Percentiles rank a stretch among this genome's conserved stretches.
Conservation (phyloP, 2,329 filamentous ascomycete species). For the Alternaria ventricosa region DNA sequence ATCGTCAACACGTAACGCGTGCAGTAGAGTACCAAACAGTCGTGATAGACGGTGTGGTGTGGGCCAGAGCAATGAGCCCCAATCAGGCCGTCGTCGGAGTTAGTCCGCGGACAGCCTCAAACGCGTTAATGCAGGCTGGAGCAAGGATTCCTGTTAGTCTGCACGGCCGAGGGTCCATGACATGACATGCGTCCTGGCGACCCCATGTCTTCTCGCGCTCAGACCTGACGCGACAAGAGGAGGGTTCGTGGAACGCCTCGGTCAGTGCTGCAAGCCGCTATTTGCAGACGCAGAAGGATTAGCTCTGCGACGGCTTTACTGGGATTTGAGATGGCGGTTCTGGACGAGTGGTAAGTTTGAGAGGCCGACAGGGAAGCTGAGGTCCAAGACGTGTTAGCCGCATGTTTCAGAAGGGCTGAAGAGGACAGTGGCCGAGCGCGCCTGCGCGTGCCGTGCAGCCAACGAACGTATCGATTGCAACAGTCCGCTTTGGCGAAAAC, state of each 20-base stretch:
- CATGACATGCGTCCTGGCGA: slow-evolving; percentile 2
- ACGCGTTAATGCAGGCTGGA: slow-evolving; percentile 13
- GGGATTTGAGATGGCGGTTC: background rate
- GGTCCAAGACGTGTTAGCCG: slow-evolving; percentile 5
- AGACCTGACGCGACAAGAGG: background rate
- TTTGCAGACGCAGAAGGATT: background rate
- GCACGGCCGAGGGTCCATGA: slow-evolving; percentile 7
- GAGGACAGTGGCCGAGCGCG: slow-evolving; percentile 13
- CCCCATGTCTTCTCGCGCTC: background rate
- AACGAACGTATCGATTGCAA: slow-evolving; percentile 21
- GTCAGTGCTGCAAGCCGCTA: background rate
- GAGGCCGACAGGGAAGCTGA: background rate
- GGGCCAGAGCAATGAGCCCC: background rate
- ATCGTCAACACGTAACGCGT: background rate
- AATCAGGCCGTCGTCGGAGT: background rate
- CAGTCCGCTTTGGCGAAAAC: slow-evolving; percentile 14
- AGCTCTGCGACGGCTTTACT: background rate
- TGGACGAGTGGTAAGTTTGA: background rate
- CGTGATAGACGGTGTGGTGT: slow-evolving; percentile 9
- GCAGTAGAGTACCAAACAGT: slow-evolving; percentile 17
- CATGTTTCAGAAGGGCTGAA: slow-evolving; percentile 21
- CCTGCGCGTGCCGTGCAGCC: slow-evolving; percentile 14
- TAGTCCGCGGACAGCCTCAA: slow-evolving; percentile 1
- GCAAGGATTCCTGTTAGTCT: background rate
- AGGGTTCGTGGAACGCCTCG: slow-evolving; percentile 2